Percentiles rank a stretch among this genome's conserved stretches.
Evolutionary conservation across 163 green algal species (phyloP).

Genomic region (Coccomyxa subellipsoidea): DNA sequence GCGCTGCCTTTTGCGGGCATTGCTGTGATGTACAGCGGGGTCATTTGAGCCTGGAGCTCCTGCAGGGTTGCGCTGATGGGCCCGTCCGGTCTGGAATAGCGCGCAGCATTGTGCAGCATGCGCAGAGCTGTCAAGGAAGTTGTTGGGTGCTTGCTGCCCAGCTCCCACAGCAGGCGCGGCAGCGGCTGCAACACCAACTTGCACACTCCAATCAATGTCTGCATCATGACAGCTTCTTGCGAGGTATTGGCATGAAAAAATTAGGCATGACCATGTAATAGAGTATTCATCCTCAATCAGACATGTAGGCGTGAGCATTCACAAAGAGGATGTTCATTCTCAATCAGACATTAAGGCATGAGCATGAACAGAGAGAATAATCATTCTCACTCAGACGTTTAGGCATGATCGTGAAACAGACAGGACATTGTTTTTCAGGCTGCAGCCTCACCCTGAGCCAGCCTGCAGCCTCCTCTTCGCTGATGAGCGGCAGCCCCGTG

Average conservation of each 20-base stretch:
- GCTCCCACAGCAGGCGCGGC: constrained; percentile 62
- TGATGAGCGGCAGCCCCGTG: neutral
- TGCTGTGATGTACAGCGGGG: neutral
- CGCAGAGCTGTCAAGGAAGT: constrained; percentile 26
- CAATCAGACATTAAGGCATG: too few relatives aligned
- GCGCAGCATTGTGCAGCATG: constrained; percentile 48
- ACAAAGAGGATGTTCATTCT: neutral
- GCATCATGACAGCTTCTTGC: neutral
- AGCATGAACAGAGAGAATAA: too few relatives aligned
- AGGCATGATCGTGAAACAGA: neutral
- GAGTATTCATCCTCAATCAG: neutral
- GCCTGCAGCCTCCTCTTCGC: neutral
- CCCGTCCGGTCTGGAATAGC: constrained; percentile 11
- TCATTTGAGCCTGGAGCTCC: neutral
- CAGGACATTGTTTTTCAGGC: too few relatives aligned
- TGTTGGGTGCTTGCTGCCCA: constrained; percentile 26
- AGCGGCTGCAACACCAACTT: constrained; percentile 25
- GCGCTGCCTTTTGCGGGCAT: neutral
- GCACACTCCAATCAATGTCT: neutral
- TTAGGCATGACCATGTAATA: neutral
- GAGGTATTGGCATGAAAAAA: neutral
- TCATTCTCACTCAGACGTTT: neutral
- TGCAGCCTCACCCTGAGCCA: constrained; percentile 11
- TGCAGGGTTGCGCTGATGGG: neutral
- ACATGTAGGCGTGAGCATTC: neutral